Evolutionary conservation across 352 stramenopile genomes (phyloP).

Genomic region (Thraustotheca clavata): DNA sequence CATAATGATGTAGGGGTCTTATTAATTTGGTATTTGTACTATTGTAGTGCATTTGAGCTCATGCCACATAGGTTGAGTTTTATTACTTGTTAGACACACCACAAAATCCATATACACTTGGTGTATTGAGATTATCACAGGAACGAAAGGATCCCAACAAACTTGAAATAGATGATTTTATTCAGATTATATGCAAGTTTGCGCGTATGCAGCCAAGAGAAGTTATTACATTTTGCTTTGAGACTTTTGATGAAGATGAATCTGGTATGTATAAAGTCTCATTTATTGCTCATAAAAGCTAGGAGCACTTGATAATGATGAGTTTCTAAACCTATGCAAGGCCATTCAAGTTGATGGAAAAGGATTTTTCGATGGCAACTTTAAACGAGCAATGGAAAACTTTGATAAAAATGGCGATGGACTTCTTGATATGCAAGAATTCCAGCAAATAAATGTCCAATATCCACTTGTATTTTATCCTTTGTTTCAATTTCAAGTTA

Average conservation of each 20-base stretch:
- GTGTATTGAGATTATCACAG: background rate
- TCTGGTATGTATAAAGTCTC: background rate
- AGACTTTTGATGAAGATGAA: slow-evolving; percentile 21
- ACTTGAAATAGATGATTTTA: slow-evolving; percentile 21
- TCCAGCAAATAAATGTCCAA: slow-evolving; percentile 29
- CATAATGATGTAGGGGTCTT: background rate
- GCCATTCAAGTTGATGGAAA: slow-evolving; percentile 16
- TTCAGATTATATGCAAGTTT: slow-evolving; percentile 19
- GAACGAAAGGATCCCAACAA: slow-evolving; percentile 1
- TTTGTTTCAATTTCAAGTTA: slow-evolving; percentile 24
- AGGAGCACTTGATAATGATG: slow-evolving; percentile 23
- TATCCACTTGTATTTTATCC: slow-evolving; percentile 28
- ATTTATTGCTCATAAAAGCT: background rate
- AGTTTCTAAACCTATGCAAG: slow-evolving; percentile 21
- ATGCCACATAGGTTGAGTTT: slow-evolving; percentile 6
- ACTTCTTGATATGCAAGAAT: slow-evolving; percentile 42
- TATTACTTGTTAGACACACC: slow-evolving; percentile 18
- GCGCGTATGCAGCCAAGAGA: slow-evolving; percentile 12
- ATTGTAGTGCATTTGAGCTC: background rate
- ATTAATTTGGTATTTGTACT: slow-evolving; percentile 9
- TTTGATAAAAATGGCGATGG: slow-evolving; percentile 57
- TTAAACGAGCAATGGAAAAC: slow-evolving; percentile 30
- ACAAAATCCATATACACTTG: slow-evolving; percentile 10
- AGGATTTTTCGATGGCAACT: slow-evolving; percentile 20
- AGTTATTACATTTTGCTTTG: slow-evolving; percentile 18